Percentiles rank a stretch among this genome's conserved stretches.
Evolutionary conservation across 202 grass and related monocot species (phyloP).

Genomic region (Hordeum pubiflorum): DNA sequence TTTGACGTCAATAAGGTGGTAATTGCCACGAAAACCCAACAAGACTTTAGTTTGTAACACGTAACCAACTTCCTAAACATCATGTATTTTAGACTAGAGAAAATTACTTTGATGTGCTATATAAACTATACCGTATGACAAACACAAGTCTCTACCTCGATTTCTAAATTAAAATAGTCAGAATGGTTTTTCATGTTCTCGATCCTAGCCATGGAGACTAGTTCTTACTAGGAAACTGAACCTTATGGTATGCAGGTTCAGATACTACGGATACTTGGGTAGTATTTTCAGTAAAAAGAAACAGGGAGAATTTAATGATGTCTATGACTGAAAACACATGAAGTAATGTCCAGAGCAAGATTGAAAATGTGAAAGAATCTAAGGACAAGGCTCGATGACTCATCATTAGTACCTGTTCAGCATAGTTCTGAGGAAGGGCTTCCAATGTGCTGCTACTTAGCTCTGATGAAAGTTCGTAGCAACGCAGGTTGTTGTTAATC

Average conservation of each 20-base stretch:
- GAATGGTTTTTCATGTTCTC: neutral
- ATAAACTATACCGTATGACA: neutral
- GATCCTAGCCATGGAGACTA: slow-evolving; percentile 4
- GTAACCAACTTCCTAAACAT: neutral
- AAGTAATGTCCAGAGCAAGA: slow-evolving; percentile 6
- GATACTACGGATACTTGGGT: neutral
- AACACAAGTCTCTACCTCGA: neutral
- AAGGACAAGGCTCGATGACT: neutral
- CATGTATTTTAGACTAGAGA: neutral
- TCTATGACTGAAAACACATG: slow-evolving; percentile 7
- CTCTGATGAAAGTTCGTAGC: slow-evolving; percentile 80
- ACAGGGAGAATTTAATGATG: neutral
- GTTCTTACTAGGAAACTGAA: neutral
- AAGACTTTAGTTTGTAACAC: neutral
- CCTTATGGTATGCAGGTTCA: neutral
- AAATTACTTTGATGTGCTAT: neutral
- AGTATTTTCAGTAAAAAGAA: neutral
- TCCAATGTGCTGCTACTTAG: slow-evolving; percentile 89
- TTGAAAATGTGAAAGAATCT: slow-evolving; percentile 23
- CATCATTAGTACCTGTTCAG: slow-evolving; percentile 77
- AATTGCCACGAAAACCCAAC: neutral
- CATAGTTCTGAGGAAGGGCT: slow-evolving; percentile 82
- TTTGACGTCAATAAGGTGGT: neutral
- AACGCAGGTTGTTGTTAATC: slow-evolving; percentile 94
- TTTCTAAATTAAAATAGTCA: neutral